Base-by-base conservation (phyloP, 306 rosid species). In the Pterocarpus macrocarpus region DNA sequence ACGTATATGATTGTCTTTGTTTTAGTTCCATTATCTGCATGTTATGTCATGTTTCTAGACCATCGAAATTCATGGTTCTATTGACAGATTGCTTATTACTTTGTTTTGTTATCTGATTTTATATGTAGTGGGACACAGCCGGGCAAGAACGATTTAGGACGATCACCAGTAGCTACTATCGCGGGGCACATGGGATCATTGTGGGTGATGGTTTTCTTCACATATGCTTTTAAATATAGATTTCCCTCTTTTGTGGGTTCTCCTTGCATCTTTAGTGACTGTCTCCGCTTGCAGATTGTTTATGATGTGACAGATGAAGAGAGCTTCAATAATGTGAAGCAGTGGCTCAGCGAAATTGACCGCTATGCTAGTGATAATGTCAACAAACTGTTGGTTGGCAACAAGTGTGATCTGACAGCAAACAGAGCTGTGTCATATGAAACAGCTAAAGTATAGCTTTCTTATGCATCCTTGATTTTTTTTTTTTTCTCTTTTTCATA, bases 141-240 rank as follows among this genome's bases (percentile, higher is more conserved):
- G 89, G 89, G 39, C 89, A 86, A 86, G 89, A 86, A 80, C 80
- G 89, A 67, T 86, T 86, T 68, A 83, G 89, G 75, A 86, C 89
- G 43, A 86, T 86, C 81, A 86, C 89, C 81, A 86, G 89, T 71
- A 86, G 89, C 80, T 86, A 86, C 81, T 86, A 86, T 61, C 87
- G 89, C 10, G 89, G 89, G 38, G 89, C 89, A 39, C 89, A 86
- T 80, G 89, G 89, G 63, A 86, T 86, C 83, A 86, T 86, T 83
- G 89, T 86, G 76, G 44, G 89, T 83, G 85, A 12, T 80, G 22
- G 5, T 67, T 44, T 66, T 69, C 65, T 68, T 82, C 28, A 34
- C 52, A 61, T 73, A 33, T 22, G 55, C 35, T 68, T 81, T 36
- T 52, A 28, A 35, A 64, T 43, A 6, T 66, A 55, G 39, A 44